Evolutionary conservation across 805 yeast species (phyloP), one percentile per base, ranked within the genome.

Genomic region (Barnettozyma populi): DNA sequence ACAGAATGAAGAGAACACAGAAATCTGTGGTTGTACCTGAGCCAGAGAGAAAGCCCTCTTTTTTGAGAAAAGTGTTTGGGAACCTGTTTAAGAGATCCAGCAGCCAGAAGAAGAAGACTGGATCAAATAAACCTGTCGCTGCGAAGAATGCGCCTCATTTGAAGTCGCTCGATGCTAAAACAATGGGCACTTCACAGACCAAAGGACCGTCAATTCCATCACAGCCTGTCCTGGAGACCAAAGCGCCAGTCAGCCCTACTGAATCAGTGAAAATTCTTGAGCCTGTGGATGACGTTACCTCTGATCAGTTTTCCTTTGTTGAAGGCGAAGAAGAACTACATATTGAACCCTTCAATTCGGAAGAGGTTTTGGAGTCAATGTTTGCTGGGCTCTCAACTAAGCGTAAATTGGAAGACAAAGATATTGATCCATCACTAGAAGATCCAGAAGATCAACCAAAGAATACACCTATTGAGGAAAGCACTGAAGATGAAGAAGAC

Each of bases 281-380:
- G 13, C 16, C n/a, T 13, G n/a, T 29, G 32, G 16, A 29, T 24
- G 51, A 45, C 27, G 48, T 37, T 21, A 3, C 24, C 4, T 49
- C 50, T n/a, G 53, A 50, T 35, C 50, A 40, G 7, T 60, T 57
- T 38, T 60, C 64, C 8, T 60, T 60, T 27, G 36, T 44, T n/a
- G 62, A 57, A 5, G 60, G 53, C 7, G 63, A 59, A 18, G 64
- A 59, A 31, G 55, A 56, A 4, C 44, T 58, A 16, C 49, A 45
- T 7, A 38, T 56, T 14, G 41, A 47, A 36, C 13, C 36, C 25
- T 53, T 55, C 24, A 44, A 42, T 11, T 42, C 49, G 16, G 57
- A 55, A 11, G 38, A 45, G 8, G 47, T 52, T 14, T 14, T 55
- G 13, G 44, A 42, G 16, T 36, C 47, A 3, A 39, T 53, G 43